phyloP scores from a whole-genome alignment of 148 eudicot genomes.

The Silene conica region DNA sequence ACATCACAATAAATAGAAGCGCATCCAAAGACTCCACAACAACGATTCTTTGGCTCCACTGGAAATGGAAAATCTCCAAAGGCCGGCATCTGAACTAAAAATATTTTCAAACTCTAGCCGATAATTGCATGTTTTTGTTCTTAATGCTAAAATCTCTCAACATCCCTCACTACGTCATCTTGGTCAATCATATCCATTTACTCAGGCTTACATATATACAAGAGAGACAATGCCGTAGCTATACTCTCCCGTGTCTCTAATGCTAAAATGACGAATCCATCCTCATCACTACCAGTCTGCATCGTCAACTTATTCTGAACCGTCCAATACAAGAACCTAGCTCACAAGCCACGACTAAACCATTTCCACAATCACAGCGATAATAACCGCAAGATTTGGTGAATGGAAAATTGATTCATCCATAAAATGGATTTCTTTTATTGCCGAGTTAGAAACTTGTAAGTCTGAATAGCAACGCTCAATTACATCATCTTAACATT shows the following conservation, averaged over 20 bases:
- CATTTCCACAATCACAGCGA: neutral
- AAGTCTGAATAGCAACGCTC: too few relatives aligned
- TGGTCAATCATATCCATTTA: neutral
- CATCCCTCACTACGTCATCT: neutral
- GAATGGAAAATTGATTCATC: too few relatives aligned
- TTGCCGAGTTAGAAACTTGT: too few relatives aligned
- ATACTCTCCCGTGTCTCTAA: neutral
- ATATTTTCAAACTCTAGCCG: neutral
- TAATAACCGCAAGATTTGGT: neutral
- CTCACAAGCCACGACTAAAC: neutral
- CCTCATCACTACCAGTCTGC: neutral
- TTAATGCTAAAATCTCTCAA: neutral
- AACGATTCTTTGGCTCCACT: too few relatives aligned
- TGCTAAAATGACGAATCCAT: neutral
- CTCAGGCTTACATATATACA: neutral
- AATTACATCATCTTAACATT: too few relatives aligned
- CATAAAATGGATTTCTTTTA: too few relatives aligned
- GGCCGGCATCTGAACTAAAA: neutral
- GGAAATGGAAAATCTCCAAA: neutral
- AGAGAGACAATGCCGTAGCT: neutral
- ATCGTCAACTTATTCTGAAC: neutral
- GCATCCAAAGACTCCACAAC: too few relatives aligned
- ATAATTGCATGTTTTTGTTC: neutral
- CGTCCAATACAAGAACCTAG: neutral
- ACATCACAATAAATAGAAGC: too few relatives aligned